Base-by-base conservation (phyloP, 441 rosid species). In the Erysimum pusillum region DNA sequence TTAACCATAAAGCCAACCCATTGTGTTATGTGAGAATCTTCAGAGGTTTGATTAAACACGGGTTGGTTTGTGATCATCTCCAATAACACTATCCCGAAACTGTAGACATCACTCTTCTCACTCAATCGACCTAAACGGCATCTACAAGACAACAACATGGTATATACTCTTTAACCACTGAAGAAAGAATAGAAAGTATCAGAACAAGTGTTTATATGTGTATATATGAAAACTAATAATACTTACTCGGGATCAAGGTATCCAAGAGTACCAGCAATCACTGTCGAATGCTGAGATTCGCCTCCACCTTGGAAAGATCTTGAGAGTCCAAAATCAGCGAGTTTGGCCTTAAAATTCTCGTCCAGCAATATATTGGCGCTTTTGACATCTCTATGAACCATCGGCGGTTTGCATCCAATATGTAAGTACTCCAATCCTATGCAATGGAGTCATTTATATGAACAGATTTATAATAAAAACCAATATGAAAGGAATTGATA, bases 281-380 rank as follows among this genome's bases (percentile, higher is more conserved):
- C 35, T 0, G 85, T 78, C 15, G n/a, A n/a, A n/a, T n/a, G n/a
- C n/a, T 79, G 72, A 72, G 54, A 17, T 4, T 54, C 76, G 7
- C 69, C 49, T 67, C 78, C 81, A 35, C 44, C 0, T 1, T 79
- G 79, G 25, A 79, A 80, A 18, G 57, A 25, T 38, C 74, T 74
- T 0, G 89, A 84, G 32, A 84, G 75, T 0, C 87, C 89, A 39
- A 86, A 86, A 78, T 86, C 83, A 12, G 82, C 84, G 2, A 84
- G 31, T 65, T 86, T 86, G 17, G 80, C 86, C 8, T 79, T 76
- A 6, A 65, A 60, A 7, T 78, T 62, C 34, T 75, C 81, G 14
- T 63, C 82, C 13, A 84, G 56, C 9, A 86, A 79, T 59, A 84
- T 83, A 64, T 84, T 86, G 4, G 84, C 25, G 13, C 83, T 62